A percentile compares a stretch with the other conserved stretches of the same genome.
Conservation (phyloP, 1,284 basidiomycete species). For the Termitomyces sp. region DNA sequence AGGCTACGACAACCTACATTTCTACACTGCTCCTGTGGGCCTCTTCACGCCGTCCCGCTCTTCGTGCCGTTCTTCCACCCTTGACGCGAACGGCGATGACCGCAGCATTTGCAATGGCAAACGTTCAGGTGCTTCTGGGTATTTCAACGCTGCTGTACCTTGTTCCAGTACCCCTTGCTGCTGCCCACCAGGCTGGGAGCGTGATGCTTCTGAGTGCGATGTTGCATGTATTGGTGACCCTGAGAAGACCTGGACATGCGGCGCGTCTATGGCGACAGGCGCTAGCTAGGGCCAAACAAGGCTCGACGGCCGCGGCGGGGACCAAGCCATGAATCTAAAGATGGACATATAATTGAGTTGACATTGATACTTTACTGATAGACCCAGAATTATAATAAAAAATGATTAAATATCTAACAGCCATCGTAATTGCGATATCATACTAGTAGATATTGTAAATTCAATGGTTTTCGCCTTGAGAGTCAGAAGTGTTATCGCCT, state of each 20-base stretch:
- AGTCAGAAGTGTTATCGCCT: constrained; percentile 56
- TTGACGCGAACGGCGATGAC: constrained; percentile 57
- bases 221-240: constrained; percentile 69
- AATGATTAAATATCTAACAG: neutral
- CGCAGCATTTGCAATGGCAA: constrained; percentile 76
- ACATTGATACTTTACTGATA: neutral
- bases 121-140: constrained; percentile 85
- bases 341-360: neutral
- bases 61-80: constrained; percentile 65
- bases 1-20: constrained; percentile 83
- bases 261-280: constrained; percentile 57
- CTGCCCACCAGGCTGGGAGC: constrained; percentile 93
- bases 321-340: neutral
- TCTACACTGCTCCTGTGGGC: constrained; percentile 64
- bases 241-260: constrained; percentile 68
- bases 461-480: constrained; percentile 18
- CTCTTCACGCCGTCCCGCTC: constrained; percentile 44
- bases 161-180: constrained; percentile 90
- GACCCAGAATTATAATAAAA: neutral
- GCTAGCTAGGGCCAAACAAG: neutral
- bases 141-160: constrained; percentile 92
- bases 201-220: constrained; percentile 85
- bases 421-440: neutral
- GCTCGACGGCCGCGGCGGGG: neutral
- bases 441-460: neutral